Evolutionary conservation across 495 filamentous ascomycete species (phyloP).

Genomic region (Hypoxylon rickii): DNA sequence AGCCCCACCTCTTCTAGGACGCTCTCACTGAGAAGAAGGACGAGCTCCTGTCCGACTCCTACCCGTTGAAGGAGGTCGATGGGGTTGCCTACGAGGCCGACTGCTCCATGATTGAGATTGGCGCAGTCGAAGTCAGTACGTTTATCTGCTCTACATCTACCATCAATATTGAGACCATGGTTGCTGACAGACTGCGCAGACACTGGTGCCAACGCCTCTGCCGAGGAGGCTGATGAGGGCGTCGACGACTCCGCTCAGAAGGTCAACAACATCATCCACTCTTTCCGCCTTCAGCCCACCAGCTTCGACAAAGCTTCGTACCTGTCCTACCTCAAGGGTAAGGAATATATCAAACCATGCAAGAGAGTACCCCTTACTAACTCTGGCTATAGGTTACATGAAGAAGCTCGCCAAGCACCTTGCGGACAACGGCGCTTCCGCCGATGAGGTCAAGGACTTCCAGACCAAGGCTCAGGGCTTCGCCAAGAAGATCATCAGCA

Average conservation of each 20-base stretch:
- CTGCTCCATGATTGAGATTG: conserved; percentile 82
- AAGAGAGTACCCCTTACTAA: conserved; percentile 4
- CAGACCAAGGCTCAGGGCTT: conserved; percentile 71
- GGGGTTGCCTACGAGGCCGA: conserved; percentile 82
- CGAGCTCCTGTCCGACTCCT: conserved; percentile 96
- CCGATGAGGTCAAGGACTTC: conserved; percentile 72
- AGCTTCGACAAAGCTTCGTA: conserved; percentile 85
- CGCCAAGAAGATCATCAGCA: conserved; percentile 76
- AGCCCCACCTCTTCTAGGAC: conserved; percentile 63
- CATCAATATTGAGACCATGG: neutral
- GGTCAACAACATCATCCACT: conserved; percentile 94
- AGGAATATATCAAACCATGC: conserved; percentile 25
- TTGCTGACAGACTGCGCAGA: conserved; percentile 51
- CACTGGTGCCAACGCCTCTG: conserved; percentile 95
- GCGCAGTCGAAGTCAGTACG: conserved; percentile 73
- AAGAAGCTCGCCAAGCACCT: conserved; percentile 78
- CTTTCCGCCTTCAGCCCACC: conserved; percentile 82
- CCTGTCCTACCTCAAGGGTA: conserved; percentile 80
- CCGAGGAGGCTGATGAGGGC: conserved; percentile 80
- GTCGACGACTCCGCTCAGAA: conserved; percentile 68
- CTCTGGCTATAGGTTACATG: conserved; percentile 70
- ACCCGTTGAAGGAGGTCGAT: conserved; percentile 74
- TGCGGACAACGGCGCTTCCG: conserved; percentile 61
- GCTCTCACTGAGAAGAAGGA: conserved; percentile 73
- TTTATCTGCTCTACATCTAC: conserved; percentile 26